Conservation (phyloP, 768 basidiomycete genomes). For the Tephrocybe sp. region DNA sequence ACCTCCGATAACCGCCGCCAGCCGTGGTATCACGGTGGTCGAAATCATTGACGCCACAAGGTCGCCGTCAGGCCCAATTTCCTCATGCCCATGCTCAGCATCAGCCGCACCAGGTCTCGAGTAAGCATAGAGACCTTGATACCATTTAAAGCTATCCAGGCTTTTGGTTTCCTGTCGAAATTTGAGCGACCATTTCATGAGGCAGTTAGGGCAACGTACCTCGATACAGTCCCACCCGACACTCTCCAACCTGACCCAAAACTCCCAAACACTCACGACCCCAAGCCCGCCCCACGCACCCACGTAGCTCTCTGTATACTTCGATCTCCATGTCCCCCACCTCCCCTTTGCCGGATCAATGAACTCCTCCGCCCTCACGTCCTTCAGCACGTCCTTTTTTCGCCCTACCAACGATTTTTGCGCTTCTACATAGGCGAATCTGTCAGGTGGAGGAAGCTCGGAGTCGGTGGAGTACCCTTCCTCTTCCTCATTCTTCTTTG, state of each 20-base stretch:
- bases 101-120: constrained; percentile 47
- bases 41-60: constrained; percentile 86
- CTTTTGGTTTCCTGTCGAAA: constrained; percentile 44
- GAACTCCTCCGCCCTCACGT: constrained; percentile 86
- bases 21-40: constrained; percentile 74
- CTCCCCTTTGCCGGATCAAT: constrained; percentile 70
- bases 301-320: constrained; percentile 77
- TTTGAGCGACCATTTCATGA: constrained; percentile 11
- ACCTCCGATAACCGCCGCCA: constrained; percentile 72
- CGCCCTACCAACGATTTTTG: constrained; percentile 50
- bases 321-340: constrained; percentile 71
- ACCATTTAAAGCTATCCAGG: constrained; percentile 86
- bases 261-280: constrained; percentile 89
- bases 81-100: constrained; percentile 48
- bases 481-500: constrained; percentile 40
- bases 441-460: constrained; percentile 64
- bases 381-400: constrained; percentile 63
- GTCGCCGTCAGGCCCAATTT: constrained; percentile 82
- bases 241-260: constrained; percentile 87
- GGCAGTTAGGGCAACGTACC: constrained; percentile 39
- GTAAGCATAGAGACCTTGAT: constrained; percentile 74
- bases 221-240: constrained; percentile 87
- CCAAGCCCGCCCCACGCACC: constrained; percentile 93
- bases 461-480: constrained; percentile 91
- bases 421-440: constrained; percentile 67